Evolutionary conservation across 2,329 filamentous ascomycete species (phyloP).

Genomic region (Trichoderma atroviride): DNA sequence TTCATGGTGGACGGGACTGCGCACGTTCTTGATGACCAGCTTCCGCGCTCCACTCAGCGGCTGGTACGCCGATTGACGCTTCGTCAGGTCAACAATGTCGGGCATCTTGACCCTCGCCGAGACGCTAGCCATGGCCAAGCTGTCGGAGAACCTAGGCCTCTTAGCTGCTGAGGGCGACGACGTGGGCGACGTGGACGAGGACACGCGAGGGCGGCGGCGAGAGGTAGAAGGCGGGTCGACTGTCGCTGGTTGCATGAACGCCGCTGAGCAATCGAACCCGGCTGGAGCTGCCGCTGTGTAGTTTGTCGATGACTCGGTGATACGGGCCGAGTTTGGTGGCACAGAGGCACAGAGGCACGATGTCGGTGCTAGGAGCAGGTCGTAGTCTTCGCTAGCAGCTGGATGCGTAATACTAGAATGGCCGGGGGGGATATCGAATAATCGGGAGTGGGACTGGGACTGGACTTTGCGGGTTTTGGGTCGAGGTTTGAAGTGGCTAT

Average conservation of each 20-base stretch:
- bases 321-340: slow-evolving; percentile 12
- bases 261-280: slow-evolving; percentile 9
- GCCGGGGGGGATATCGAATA: slow-evolving; percentile 9
- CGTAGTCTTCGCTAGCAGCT: not conserved
- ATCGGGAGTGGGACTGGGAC: slow-evolving; percentile 21
- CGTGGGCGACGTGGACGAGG: slow-evolving; percentile 38
- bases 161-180: slow-evolving; percentile 35
- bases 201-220: slow-evolving; percentile 45
- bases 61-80: slow-evolving; percentile 58
- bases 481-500: slow-evolving; percentile 16
- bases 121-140: slow-evolving; percentile 40
- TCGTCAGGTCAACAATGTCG: slow-evolving; percentile 43
- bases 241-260: slow-evolving; percentile 41
- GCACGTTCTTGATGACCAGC: slow-evolving; percentile 91
- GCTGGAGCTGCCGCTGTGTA: slow-evolving; percentile 3
- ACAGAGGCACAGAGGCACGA: not conserved
- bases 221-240: slow-evolving; percentile 39
- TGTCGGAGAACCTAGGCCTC: slow-evolving; percentile 38
- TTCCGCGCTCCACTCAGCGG: slow-evolving; percentile 78
- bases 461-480: slow-evolving; percentile 5
- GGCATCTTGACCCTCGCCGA: slow-evolving; percentile 47
- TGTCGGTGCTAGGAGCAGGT: not conserved
- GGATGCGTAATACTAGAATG: not conserved
- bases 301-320: not conserved
- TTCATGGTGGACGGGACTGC: slow-evolving; percentile 57